Evolutionary conservation across 768 basidiomycete genomes (phyloP).

Genomic region (Hygrophorus russula): DNA sequence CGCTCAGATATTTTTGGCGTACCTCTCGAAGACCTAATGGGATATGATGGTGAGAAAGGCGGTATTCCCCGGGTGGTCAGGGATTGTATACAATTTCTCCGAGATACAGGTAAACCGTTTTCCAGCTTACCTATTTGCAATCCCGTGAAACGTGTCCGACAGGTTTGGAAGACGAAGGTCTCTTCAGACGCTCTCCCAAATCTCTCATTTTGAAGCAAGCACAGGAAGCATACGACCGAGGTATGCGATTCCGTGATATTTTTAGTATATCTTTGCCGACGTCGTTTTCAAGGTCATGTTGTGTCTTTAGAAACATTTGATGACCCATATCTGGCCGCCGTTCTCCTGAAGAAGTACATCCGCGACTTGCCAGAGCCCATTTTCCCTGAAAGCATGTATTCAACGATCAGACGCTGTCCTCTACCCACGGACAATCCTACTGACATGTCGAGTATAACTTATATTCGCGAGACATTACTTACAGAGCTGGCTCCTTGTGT

Average conservation of each 20-base stretch:
- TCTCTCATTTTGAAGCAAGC: constrained; percentile 61
- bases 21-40: constrained; percentile 76
- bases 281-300: constrained; percentile 46
- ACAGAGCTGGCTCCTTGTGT: constrained; percentile 59
- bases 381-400: constrained; percentile 64
- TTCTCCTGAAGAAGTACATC: constrained; percentile 77
- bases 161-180: constrained; percentile 64
- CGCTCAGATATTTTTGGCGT: constrained; percentile 68
- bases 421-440: constrained; percentile 34
- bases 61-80: constrained; percentile 72
- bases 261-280: constrained; percentile 1
- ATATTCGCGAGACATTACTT: constrained; percentile 60
- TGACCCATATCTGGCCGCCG: constrained; percentile 75
- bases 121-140: constrained; percentile 9
- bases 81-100: constrained; percentile 63
- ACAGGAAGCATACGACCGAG: constrained; percentile 78
- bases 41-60: constrained; percentile 71
- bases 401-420: constrained; percentile 59
- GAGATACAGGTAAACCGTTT: constrained; percentile 36
- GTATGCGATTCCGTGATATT: constrained; percentile 19
- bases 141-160: constrained; percentile 8
- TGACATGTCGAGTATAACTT: constrained; percentile 48
- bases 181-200: constrained; percentile 76
- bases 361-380: constrained; percentile 70
- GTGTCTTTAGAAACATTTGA: constrained; percentile 67